phyloP scores from a whole-genome alignment of 2,329 filamentous ascomycete species.

The Boeremia exigua region DNA sequence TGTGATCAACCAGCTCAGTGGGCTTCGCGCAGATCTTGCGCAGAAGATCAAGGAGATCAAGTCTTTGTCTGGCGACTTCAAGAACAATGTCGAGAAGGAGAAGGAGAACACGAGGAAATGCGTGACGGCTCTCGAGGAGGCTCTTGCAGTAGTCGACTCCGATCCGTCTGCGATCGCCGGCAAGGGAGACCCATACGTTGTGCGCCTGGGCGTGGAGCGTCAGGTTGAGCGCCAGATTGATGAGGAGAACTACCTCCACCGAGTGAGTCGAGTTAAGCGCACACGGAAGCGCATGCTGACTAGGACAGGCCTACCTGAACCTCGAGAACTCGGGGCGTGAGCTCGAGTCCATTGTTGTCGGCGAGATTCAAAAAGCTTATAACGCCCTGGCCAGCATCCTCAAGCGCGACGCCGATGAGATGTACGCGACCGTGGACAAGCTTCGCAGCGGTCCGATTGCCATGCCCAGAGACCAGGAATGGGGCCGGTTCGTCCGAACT shows the following conservation, averaged over 20 bases:
- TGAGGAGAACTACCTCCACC: constrained; percentile 95
- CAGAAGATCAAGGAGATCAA: constrained; percentile 99
- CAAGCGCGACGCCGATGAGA: constrained; percentile 86
- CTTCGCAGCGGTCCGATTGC: constrained; percentile 83
- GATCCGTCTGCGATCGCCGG: constrained; percentile 77
- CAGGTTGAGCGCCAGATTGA: constrained; percentile 92
- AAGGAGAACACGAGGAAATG: constrained; percentile 83
- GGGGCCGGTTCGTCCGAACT: constrained; percentile 78
- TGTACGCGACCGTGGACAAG: constrained; percentile 77
- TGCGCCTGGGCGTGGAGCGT: constrained; percentile 83
- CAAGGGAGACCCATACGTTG: constrained; percentile 90
- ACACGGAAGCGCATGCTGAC: constrained; percentile 17
- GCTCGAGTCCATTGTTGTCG: constrained; percentile 93
- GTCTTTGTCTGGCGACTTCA: constrained; percentile 89
- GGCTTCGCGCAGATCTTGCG: constrained; percentile 83
- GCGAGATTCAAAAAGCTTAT: constrained; percentile 97
- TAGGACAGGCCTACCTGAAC: constrained; percentile 81
- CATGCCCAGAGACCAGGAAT: constrained; percentile 95
- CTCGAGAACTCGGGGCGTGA: constrained; percentile 93
- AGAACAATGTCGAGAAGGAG: constrained; percentile 94
- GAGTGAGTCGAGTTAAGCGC: constrained; percentile 61
- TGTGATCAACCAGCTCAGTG: constrained; percentile 85
- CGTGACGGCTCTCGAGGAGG: constrained; percentile 81
- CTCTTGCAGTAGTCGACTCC: constrained; percentile 77
- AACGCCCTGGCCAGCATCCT: constrained; percentile 91